A percentile compares a stretch with the other conserved stretches of the same genome.
Conservation (phyloP, 768 basidiomycete genomes). For the Ramaria sp. region DNA sequence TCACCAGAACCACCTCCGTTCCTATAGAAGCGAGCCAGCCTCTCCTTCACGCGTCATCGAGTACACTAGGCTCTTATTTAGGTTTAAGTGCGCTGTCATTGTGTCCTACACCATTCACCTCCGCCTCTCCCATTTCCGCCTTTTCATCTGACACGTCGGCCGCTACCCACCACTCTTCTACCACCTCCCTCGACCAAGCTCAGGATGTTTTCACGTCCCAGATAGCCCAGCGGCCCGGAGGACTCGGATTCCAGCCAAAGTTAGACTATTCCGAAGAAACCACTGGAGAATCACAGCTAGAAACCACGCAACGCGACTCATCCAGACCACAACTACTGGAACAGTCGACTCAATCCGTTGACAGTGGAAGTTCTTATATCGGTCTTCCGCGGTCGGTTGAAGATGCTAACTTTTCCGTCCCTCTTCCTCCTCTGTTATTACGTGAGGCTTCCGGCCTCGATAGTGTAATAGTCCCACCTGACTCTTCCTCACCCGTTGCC, state of each 20-base stretch:
- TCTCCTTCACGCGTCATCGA: not conserved
- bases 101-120: not conserved
- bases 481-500: no score
- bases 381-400: no score
- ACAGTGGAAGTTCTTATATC: not conserved
- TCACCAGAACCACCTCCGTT: not conserved
- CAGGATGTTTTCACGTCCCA: not conserved
- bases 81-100: not conserved
- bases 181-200: not conserved
- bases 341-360: not conserved
- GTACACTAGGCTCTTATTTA: no score
- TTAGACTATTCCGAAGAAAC: not conserved
- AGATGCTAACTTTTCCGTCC: no score
- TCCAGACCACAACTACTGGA: not conserved
- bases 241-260: not conserved
- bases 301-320: no score
- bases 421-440: no score
- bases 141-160: constrained; percentile 11
- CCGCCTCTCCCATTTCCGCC: constrained; percentile 7
- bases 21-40: not conserved
- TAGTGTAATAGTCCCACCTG: no score
- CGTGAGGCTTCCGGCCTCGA: no score
- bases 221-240: not conserved
- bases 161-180: constrained; percentile 8
- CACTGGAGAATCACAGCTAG: not conserved